These are phyloP conservation scores for Mimosa pudica DNA, from an alignment of 306 rosid genomes.

Conservation along the genomic window DNA sequence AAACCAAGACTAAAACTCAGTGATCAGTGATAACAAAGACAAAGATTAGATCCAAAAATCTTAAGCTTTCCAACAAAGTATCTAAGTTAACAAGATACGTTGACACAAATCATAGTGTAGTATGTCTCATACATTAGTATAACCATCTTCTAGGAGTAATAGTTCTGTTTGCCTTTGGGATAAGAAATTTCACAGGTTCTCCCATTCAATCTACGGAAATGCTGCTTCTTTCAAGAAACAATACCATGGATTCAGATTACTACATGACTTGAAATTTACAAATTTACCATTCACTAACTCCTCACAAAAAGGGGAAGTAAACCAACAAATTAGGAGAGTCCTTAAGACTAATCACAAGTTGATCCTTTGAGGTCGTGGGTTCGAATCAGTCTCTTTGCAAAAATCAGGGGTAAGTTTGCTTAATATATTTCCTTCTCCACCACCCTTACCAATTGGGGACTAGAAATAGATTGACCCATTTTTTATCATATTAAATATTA, in stretches of 20 bases:
- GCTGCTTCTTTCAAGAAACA: neutral
- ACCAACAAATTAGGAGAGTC: neutral
- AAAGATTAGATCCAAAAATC: constrained; percentile 18
- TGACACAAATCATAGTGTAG: neutral
- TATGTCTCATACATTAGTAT: constrained; percentile 7
- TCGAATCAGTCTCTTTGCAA: no score
- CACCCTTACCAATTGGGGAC: no score
- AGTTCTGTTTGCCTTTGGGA: neutral
- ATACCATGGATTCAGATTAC: neutral
- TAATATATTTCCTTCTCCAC: no score
- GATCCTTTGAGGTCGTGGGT: neutral
- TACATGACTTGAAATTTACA: neutral
- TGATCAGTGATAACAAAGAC: constrained; percentile 11
- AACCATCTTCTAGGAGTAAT: constrained; percentile 14
- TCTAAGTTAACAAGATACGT: neutral
- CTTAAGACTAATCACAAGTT: neutral
- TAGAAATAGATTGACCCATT: no score
- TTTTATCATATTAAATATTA: no score
- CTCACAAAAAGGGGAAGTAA: neutral
- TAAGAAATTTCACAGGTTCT: neutral
- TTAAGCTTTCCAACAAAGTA: neutral
- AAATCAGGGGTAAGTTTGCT: no score
- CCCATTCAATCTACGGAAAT: neutral
- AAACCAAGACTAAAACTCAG: neutral
- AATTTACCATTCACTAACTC: constrained; percentile 1